A percentile compares a stretch with the other conserved stretches of the same genome.
Evolutionary conservation across 371 early-diverging fungal species (phyloP).

Genomic region (Mortierella sp.): DNA sequence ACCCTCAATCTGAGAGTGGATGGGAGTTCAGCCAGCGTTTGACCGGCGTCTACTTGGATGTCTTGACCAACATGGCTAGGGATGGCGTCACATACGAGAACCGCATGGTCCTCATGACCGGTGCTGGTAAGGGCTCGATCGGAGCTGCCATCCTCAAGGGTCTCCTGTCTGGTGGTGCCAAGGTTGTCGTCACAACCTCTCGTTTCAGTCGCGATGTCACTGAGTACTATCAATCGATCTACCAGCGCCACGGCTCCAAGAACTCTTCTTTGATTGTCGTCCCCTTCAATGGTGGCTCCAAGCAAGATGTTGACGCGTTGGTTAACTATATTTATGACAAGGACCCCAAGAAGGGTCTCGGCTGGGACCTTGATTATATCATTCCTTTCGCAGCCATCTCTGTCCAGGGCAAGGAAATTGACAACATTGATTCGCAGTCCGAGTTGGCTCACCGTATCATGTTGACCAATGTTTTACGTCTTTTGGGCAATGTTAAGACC

Average conservation of each 20-base stretch:
- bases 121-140: slow-evolving; percentile 94
- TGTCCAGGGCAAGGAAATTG: slow-evolving; percentile 91
- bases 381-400: slow-evolving; percentile 97
- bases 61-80: slow-evolving; percentile 75
- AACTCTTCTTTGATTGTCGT: slow-evolving; percentile 92
- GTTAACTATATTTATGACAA: slow-evolving; percentile 88
- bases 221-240: slow-evolving; percentile 91
- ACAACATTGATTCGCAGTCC: slow-evolving; percentile 85
- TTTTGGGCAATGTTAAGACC: slow-evolving; percentile 86
- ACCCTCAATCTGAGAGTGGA: slow-evolving; percentile 67
- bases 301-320: slow-evolving; percentile 84
- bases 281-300: slow-evolving; percentile 96
- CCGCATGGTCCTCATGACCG: slow-evolving; percentile 90
- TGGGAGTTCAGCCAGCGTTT: slow-evolving; percentile 82
- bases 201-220: slow-evolving; percentile 87
- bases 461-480: slow-evolving; percentile 89
- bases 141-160: slow-evolving; percentile 91
- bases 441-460: slow-evolving; percentile 95
- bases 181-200: slow-evolving; percentile 94
- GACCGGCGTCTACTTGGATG: slow-evolving; percentile 82
- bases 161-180: slow-evolving; percentile 91
- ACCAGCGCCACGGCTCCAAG: slow-evolving; percentile 89
- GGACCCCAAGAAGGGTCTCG: slow-evolving; percentile 82
- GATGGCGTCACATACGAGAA: slow-evolving; percentile 87
- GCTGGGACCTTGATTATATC: slow-evolving; percentile 94